These are phyloP conservation scores for Zygosaccharomyces pseudobailii DNA, from an alignment of 1,139 yeast genomes.

Conservation along the genomic window DNA sequence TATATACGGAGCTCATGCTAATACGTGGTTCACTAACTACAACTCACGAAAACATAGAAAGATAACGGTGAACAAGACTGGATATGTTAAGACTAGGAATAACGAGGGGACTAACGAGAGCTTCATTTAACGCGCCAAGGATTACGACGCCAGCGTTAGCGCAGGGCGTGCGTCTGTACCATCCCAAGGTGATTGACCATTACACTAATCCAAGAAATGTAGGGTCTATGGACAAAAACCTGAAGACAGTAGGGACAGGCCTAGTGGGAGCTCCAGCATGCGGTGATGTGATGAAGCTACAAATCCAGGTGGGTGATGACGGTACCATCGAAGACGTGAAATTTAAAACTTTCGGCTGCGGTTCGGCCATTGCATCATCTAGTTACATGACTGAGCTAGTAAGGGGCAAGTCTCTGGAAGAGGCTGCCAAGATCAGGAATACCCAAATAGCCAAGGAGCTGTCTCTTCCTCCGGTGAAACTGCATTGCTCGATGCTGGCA, in stretches of 20 bases:
- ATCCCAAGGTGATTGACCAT: constrained; percentile 82
- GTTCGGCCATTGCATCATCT: constrained; percentile 94
- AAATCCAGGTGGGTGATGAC: constrained; percentile 84
- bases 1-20: background rate
- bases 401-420: constrained; percentile 91
- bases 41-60: background rate
- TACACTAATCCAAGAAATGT: constrained; percentile 96
- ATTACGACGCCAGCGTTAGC: constrained; percentile 1
- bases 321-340: constrained; percentile 93
- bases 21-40: background rate
- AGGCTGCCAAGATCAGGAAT: constrained; percentile 86
- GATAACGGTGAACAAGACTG: background rate
- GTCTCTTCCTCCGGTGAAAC: constrained; percentile 91
- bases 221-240: constrained; percentile 80
- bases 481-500: constrained; percentile 98
- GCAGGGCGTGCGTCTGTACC: constrained; percentile 40
- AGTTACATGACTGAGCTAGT: constrained; percentile 93
- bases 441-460: constrained; percentile 90
- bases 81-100: background rate
- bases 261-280: constrained; percentile 98
- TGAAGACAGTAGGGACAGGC: constrained; percentile 88
- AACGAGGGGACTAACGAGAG: background rate
- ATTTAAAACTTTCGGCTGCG: constrained; percentile 98
- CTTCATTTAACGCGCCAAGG: background rate
- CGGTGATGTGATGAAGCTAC: constrained; percentile 98